Evolutionary conservation across 768 basidiomycete genomes (phyloP).

Genomic region (Hygrocybe coccinea): DNA sequence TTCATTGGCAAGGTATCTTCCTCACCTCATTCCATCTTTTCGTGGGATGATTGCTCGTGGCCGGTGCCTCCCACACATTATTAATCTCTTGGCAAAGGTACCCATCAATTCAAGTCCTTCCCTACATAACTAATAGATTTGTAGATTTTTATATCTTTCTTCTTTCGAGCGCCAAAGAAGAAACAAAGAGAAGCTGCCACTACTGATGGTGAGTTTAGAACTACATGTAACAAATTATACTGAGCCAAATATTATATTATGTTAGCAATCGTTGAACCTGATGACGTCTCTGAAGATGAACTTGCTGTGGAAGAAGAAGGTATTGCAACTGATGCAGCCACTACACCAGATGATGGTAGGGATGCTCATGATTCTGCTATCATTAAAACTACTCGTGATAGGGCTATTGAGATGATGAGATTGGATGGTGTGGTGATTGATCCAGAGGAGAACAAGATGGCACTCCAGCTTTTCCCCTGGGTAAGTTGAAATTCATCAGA

Average conservation of each 20-base stretch:
- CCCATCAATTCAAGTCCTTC: background rate
- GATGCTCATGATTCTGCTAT: constrained; percentile 17
- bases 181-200: constrained; percentile 8
- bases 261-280: background rate
- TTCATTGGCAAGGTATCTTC: constrained; percentile 17
- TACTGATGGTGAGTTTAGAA: too few species aligned
- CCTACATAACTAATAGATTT: constrained; percentile 5
- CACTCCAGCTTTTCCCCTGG: constrained; percentile 18
- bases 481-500: too few species aligned
- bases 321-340: background rate
- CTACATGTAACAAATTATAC: background rate
- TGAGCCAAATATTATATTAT: background rate
- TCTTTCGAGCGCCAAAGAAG: constrained; percentile 22
- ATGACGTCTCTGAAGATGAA: constrained; percentile 7
- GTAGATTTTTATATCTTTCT: constrained; percentile 25
- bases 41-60: constrained; percentile 13
- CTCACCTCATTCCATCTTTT: constrained; percentile 20
- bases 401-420: constrained; percentile 10
- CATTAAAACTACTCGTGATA: constrained; percentile 4
- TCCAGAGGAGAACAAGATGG: constrained; percentile 7
- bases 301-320: constrained; percentile 8
- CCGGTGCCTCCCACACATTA: constrained; percentile 29
- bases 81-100: constrained; percentile 34
- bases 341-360: constrained; percentile 14
- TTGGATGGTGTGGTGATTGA: constrained; percentile 3